Base-by-base conservation (phyloP, 257 asterid species). In the Datura wrightii region DNA sequence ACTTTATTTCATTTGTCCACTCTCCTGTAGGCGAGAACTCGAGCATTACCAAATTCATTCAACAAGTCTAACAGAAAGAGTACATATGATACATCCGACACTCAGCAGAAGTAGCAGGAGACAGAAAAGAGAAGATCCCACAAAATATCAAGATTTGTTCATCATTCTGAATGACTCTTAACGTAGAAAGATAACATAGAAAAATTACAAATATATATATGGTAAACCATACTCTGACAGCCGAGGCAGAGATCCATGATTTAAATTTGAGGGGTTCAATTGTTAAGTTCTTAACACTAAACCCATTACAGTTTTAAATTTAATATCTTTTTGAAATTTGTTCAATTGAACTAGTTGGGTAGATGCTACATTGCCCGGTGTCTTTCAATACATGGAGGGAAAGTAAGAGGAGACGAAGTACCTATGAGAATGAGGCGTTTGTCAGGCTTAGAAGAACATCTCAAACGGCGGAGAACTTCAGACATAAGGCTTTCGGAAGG, bases 401-500 rank as follows among this genome's bases (percentile, higher is more conserved):
- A 16, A 55, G 5, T 6, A 48, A 14, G 41, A 39, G 4, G 8
- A 41, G 36, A n/a, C 8, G 3, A 56, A 44, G 46, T 50, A 93
- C 98, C 98, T 18, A 94, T 87, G 89, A 94, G 97, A 86, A 94
- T 93, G 88, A 94, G 96, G 87, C 98, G 95, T 84, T 93, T 94
- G 90, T 94, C 97, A 14, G 98, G 98, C 74, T 93, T 93, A 87
- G 72, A 67, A 82, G 94, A 88, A 74, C 97, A 93, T 85, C 90
- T 95, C 92, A 92, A 85, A 14, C 97, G 97, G 87, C 93, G 93
- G 86, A 95, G 97, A 74, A 93, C 91, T 89, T 95, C 97, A 86
- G 95, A 70, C 97, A 94, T 90, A 69, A 94, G 94, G 88, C 91
- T 96, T 54, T 88, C 89, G 2, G 94, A 90, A 7, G 92, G 93